Evolutionary conservation across 2,329 filamentous ascomycete species (phyloP), one percentile per base, ranked within the genome.

Genomic region (Sarocladiaceae sp.): DNA sequence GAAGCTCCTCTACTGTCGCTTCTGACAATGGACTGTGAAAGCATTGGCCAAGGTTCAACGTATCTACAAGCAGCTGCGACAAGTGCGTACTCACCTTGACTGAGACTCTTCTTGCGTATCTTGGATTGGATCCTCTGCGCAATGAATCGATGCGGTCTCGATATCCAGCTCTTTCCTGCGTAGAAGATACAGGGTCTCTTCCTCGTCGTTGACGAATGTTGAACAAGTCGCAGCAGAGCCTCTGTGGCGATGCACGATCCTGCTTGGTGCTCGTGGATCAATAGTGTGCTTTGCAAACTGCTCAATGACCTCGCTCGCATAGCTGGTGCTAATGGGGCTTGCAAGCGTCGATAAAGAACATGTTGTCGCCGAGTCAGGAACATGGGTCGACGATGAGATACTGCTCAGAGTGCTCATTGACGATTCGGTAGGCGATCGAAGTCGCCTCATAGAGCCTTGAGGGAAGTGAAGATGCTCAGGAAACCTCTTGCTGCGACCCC

Each of bases 361-460:
- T 0, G 59, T 62, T 1, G 65, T 67, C 4, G 63, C 64, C 4
- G 64, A 66, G 46, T 67, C 65, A 1, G 61, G 61, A 3, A 65
- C 46, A 29, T 63, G 59, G 16, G 37, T 41, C 3, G 60, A 61
- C 2, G 64, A 66, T 6, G 58, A 63, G 34, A 64, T 53, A 39
- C 62, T 65, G 50, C 65, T 66, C 47, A 61, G 56, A 0, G 63
- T 65, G 49, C 62, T 66, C 49, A 63, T 59, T 0, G 64, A 65
- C 2, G 62, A 66, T 7, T 58, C 58, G 0, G 64, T 66, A 0
- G 61, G 60, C 1, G 63, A 66, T 11, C 63, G 58, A 19, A 59
- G 53, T 24, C 58, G 59, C 33, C 40, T 20, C 13, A 43, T 16
- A 3, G 27, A 26, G 18, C 26, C 26, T 43, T 32, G 40, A 6